Percentiles rank a stretch among this genome's conserved stretches.
Evolutionary conservation across 78 protist species (phyloP).

Genomic region (Emiliania huxleyi): DNA sequence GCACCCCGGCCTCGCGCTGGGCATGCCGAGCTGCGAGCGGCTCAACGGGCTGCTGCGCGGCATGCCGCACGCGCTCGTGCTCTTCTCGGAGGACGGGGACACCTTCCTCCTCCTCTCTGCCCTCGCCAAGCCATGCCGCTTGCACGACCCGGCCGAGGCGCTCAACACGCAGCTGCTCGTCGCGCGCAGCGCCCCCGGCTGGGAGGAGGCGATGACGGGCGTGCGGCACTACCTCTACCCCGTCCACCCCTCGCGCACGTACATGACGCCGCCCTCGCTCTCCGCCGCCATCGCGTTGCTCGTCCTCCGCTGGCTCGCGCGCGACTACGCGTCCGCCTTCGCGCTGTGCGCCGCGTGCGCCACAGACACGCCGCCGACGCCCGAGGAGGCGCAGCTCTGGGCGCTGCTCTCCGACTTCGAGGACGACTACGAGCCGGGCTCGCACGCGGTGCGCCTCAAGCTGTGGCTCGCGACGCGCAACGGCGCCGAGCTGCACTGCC

Average conservation of each 20-base stretch:
- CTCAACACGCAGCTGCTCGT: not conserved
- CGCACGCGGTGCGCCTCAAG: not conserved
- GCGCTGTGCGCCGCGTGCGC: not conserved
- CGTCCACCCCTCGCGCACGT: not conserved
- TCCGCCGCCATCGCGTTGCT: not conserved
- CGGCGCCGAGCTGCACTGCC: not conserved
- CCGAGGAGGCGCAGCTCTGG: not conserved
- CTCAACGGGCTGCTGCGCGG: not conserved
- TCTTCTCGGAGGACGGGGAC: not conserved
- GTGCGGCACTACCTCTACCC: not conserved
- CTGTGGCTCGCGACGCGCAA: not conserved
- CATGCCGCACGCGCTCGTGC: not conserved
- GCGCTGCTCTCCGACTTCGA: not conserved
- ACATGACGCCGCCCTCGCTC: not conserved
- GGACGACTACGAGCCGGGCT: not conserved
- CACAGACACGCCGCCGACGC: not conserved
- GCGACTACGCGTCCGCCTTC: not conserved
- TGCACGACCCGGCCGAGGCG: not conserved
- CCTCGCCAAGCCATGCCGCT: not conserved
- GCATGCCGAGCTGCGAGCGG: not conserved
- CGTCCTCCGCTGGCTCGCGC: not conserved
- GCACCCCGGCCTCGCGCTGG: not conserved
- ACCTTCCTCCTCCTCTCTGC: not conserved
- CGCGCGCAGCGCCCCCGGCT: not conserved
- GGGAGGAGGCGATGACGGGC: not conserved